Base-by-base conservation (phyloP, 176 grass and related monocot genomes). In the Oryza australiensis region DNA sequence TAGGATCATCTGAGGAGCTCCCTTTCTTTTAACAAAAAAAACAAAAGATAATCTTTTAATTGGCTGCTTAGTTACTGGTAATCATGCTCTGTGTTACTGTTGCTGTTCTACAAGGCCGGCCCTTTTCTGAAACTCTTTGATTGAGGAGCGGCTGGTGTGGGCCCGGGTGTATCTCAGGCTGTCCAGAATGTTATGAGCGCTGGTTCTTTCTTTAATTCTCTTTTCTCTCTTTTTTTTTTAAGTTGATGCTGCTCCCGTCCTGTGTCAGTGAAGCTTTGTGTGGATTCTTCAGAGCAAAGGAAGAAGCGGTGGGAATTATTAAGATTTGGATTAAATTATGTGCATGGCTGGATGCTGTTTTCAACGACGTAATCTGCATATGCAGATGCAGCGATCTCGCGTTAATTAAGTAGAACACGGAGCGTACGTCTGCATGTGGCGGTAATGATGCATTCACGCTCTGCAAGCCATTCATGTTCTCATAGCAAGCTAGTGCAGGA, bases 281-380 rank as follows among this genome's bases (percentile, higher is more conserved):
- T 79, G 62, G 75, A 68, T 89, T 76, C 20, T 89, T 76, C 20
- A 28, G 32, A 81, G 72, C 72, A 57, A 77, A 76, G 64, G 42
- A 59, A 79, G 0, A 4, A 7, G 8, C 9, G 0, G 51, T 22
- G 5, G 49, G 13, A 16, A 62, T 34, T 46, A 76, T 64, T 28
- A 57, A 85, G 72, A 73, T 71, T 71, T 66, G 65, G 65, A 60
- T 80, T 66, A 85, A 67, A 77, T 82, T 48, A 86, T 72, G 73
- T 76, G 53, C 82, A 66, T 82, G 83, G 10, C 46, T 69, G 81
- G 81, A 64, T 45, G 45, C 2, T 7, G 26, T n/a, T 86, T 65
- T 89, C 87, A 82, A 73, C 57, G n/a, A 7, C 77, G 83, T 78
- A 89, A 82, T 89, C 78, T 89, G 29, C 42, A 65, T 26, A 41